Evolutionary conservation across 179 eudicot genomes (phyloP).

Genomic region (Heliamphora pulchella): DNA sequence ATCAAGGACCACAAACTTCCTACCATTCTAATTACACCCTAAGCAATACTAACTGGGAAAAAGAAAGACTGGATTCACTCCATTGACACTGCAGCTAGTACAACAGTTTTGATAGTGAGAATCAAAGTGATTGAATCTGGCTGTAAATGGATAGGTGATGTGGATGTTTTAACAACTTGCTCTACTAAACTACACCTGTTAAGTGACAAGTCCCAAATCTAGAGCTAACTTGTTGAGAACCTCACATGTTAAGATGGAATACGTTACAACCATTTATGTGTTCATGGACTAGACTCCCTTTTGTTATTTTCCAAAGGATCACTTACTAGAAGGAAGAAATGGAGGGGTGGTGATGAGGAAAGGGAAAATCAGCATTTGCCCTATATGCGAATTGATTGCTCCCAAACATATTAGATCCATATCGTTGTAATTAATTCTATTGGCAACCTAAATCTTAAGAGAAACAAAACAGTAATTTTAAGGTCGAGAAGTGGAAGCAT

Average conservation of each 20-base stretch:
- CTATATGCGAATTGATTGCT: neutral
- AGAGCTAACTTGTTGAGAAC: neutral
- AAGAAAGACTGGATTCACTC: neutral
- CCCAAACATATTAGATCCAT: neutral
- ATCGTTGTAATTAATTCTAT: too few species aligned
- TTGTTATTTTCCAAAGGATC: neutral
- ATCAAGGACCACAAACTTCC: neutral
- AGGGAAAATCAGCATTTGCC: neutral
- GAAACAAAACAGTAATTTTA: too few species aligned
- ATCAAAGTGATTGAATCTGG: neutral
- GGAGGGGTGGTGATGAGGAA: neutral
- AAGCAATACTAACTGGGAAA: neutral
- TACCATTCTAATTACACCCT: neutral
- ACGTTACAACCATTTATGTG: too few species aligned
- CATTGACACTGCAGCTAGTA: neutral
- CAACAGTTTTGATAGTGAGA: neutral
- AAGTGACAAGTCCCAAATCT: neutral
- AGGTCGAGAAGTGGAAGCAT: too few species aligned
- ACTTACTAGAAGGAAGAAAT: neutral
- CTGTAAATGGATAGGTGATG: neutral
- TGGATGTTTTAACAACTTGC: neutral
- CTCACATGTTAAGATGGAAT: neutral
- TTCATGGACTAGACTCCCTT: too few species aligned
- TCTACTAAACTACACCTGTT: neutral
- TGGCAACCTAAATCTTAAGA: too few species aligned